phyloP scores from a whole-genome alignment of 306 rosid species.

The Vigna reflexopilosa region DNA sequence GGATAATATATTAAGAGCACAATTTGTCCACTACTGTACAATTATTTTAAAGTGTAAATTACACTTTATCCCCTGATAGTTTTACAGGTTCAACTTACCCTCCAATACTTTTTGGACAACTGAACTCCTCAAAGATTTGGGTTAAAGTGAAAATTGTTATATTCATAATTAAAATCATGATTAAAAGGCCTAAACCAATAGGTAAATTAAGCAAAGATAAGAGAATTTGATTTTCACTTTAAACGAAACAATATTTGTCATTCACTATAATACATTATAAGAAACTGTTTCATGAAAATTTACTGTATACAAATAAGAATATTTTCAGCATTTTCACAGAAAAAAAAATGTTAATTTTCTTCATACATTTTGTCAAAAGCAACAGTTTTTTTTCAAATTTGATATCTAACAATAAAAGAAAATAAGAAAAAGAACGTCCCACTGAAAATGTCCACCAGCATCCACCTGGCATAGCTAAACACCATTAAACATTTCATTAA shows the following conservation, averaged over 20 bases:
- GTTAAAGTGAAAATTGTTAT: neutral
- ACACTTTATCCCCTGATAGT: neutral
- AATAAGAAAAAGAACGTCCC: too few relatives aligned
- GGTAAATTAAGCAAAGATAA: neutral
- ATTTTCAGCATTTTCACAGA: neutral
- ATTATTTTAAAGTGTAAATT: neutral
- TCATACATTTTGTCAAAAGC: neutral
- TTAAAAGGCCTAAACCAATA: neutral
- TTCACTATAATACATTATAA: too few relatives aligned
- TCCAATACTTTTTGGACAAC: neutral
- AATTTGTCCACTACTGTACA: conserved; percentile 10
- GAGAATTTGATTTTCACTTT: neutral
- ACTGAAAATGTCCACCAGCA: too few relatives aligned
- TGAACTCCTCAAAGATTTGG: neutral
- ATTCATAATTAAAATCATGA: neutral
- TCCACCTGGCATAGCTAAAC: too few relatives aligned
- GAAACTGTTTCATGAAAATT: neutral
- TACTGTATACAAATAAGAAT: neutral
- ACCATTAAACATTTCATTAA: too few relatives aligned
- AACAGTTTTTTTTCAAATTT: neutral
- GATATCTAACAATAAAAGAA: neutral
- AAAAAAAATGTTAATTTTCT: neutral
- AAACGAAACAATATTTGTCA: neutral
- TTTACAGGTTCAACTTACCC: neutral
- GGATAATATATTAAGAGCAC: neutral